phyloP scores from a whole-genome alignment of 2,329 filamentous ascomycete genomes.

The Talaromyces sp. region DNA sequence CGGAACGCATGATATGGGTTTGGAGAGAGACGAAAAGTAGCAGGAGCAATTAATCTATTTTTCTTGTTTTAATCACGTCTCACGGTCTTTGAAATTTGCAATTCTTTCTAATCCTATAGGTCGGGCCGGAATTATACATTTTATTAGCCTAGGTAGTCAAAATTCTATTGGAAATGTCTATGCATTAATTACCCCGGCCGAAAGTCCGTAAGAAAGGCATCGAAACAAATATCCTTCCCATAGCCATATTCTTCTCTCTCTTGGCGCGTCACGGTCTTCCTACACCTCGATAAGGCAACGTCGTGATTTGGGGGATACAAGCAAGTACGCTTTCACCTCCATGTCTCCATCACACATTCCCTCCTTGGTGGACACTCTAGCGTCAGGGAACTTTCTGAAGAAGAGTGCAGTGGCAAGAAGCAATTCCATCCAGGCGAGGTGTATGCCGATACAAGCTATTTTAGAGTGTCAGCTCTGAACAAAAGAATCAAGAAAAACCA shows the following conservation, averaged over 20 bases:
- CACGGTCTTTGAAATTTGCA: neutral
- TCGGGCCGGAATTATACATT: neutral
- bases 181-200: neutral
- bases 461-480: too few relatives aligned
- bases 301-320: conserved; percentile 37
- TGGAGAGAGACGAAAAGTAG: conserved; percentile 5
- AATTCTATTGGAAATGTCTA: neutral
- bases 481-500: neutral
- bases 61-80: neutral
- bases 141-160: neutral
- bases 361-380: neutral
- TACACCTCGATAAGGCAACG: conserved; percentile 28
- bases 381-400: conserved; percentile 30
- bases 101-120: neutral
- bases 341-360: conserved; percentile 29
- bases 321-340: conserved; percentile 40
- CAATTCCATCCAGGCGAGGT: conserved; percentile 59
- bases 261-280: neutral
- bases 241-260: neutral
- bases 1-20: conserved; percentile 26
- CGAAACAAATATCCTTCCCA: neutral
- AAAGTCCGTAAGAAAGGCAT: neutral
- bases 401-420: conserved; percentile 47
- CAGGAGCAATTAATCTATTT: neutral
- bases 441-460: conserved; percentile 58